These are phyloP conservation scores for Vitis cinerea DNA, from an alignment of 164 flowering plant species.

Conservation along the genomic window DNA sequence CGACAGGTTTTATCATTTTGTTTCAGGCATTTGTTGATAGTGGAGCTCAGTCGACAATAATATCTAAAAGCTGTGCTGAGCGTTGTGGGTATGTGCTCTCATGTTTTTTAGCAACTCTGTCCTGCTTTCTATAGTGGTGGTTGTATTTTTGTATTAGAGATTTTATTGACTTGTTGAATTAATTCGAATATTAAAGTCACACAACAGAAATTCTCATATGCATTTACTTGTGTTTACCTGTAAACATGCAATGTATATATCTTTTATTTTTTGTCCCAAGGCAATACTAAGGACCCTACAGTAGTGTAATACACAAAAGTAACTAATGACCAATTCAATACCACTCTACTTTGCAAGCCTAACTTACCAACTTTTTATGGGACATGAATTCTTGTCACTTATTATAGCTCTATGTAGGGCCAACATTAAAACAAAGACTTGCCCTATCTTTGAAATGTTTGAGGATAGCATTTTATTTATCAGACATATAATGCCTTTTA, in stretches of 20 bases:
- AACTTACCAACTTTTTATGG: neutral
- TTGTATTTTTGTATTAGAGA: neutral
- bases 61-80: conserved; percentile 98
- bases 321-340: neutral
- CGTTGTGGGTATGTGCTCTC: conserved; percentile 77
- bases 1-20: conserved; percentile 2
- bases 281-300: too few relatives aligned
- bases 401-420: neutral
- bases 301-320: too few relatives aligned
- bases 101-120: neutral
- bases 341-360: neutral
- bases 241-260: too few relatives aligned
- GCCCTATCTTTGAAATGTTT: neutral
- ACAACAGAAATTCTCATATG: neutral
- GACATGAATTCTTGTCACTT: neutral
- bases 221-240: too few relatives aligned
- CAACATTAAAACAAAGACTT: neutral
- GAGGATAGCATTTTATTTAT: neutral
- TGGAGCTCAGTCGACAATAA: conserved; percentile 99
- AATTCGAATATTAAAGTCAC: neutral
- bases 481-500: neutral
- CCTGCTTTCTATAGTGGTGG: neutral
- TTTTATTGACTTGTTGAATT: neutral
- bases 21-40: conserved; percentile 98
- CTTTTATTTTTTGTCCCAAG: too few relatives aligned